Conservation (phyloP, 768 basidiomycete genomes). For the Lentinus brumalis region DNA sequence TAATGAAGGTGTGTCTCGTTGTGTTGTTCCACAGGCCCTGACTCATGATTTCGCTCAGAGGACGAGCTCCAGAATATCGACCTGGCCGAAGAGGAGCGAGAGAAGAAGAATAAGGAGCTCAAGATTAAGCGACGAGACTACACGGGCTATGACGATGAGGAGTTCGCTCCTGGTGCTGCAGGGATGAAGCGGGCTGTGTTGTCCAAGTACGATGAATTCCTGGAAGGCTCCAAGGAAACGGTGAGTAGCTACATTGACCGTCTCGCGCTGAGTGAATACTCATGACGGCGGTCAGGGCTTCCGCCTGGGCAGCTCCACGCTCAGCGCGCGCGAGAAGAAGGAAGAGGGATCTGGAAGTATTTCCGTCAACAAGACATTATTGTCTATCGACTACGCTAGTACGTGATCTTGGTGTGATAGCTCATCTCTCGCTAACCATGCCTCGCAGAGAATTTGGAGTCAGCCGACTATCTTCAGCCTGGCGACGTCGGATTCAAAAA, state of each 20-base stretch:
- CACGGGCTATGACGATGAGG: slow-evolving; percentile 96
- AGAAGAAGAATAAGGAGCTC: slow-evolving; percentile 75
- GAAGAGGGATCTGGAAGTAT: slow-evolving; percentile 54
- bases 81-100: slow-evolving; percentile 85
- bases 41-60: slow-evolving; percentile 53
- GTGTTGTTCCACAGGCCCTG: not conserved
- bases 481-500: slow-evolving; percentile 96
- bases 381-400: slow-evolving; percentile 92
- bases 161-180: slow-evolving; percentile 73
- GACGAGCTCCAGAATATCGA: slow-evolving; percentile 97
- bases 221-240: slow-evolving; percentile 72
- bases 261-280: slow-evolving; percentile 10
- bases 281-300: slow-evolving; percentile 62
- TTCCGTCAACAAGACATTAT: slow-evolving; percentile 74
- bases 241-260: slow-evolving; percentile 40
- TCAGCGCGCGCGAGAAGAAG: slow-evolving; percentile 40
- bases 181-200: slow-evolving; percentile 85
- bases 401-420: slow-evolving; percentile 35
- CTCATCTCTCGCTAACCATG: not conserved
- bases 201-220: slow-evolving; percentile 91
- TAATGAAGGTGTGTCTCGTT: slow-evolving; percentile 71
- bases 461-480: slow-evolving; percentile 86
- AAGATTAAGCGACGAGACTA: slow-evolving; percentile 91
- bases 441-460: slow-evolving; percentile 75
- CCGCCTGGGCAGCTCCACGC: slow-evolving; percentile 68